A percentile compares a stretch with the other conserved stretches of the same genome.
Evolutionary conservation across 176 grass and related monocot genomes (phyloP).

Genomic region (maize (Zea mays)): DNA sequence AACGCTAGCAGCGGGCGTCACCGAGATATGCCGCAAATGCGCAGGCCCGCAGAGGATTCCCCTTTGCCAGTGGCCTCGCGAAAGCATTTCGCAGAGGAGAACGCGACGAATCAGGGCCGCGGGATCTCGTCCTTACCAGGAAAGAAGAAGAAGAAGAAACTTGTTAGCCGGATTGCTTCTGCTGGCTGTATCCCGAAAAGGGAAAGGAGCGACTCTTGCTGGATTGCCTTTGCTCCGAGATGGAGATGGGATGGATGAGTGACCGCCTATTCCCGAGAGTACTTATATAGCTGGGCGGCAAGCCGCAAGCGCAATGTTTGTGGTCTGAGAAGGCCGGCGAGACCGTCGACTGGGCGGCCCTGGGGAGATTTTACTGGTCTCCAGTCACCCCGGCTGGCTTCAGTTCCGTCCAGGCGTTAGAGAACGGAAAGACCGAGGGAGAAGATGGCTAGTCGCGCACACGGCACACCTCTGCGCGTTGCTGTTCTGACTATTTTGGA

Average conservation of each 20-base stretch:
- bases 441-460: constrained; percentile 4
- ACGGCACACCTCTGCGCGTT: neutral
- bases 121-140: constrained; percentile 55
- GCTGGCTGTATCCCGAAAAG: neutral
- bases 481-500: constrained; percentile 30
- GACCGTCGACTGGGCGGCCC: constrained; percentile 23
- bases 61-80: neutral
- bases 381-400: neutral
- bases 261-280: neutral
- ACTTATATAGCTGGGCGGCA: constrained; percentile 31
- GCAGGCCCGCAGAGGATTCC: neutral
- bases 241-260: constrained; percentile 18
- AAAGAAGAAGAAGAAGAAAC: neutral
- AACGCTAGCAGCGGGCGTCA: neutral
- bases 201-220: constrained; percentile 3
- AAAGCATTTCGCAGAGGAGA: neutral
- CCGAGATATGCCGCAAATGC: constrained; percentile 17
- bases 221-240: constrained; percentile 27
- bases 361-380: neutral
- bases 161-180: neutral
- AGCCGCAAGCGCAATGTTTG: constrained; percentile 2
- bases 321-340: constrained; percentile 41
- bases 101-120: neutral
- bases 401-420: neutral
- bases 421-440: neutral